Base-by-base conservation (phyloP, 192 early-diverging fungal species). In the Coemansia sp. region DNA sequence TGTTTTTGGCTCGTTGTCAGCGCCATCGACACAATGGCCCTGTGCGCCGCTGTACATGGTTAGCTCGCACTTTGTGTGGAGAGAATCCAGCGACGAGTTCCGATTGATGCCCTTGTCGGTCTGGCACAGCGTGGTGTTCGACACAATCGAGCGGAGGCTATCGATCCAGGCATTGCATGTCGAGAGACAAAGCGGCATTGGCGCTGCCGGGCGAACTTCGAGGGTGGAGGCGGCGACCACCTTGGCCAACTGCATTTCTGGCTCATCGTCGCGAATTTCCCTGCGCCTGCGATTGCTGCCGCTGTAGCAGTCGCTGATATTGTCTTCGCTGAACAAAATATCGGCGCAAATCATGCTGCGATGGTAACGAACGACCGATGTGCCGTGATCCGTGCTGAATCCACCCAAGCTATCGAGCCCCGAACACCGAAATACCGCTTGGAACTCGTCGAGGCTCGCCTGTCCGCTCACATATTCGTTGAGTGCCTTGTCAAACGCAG, bases 291-390 rank as follows among this genome's bases (percentile, higher is more conserved):
- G 57, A 5, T 32, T 71, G 22, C 15, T 56, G 32, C 53, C 65
- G 4, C 71, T 57, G 56, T 83, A 83, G 68, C 80, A 83, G 17
- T 77, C 80, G 49, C 19, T 37, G 24, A 77, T 43, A 59, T 83
- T 83, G 2, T 76, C 65, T 1, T 74, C 68, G 68, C 75, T 73
- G 22, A 71, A 71, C 20, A 83, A 41, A n/a, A 83, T 37, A 27
- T 83, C 74, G 9, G 80, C 75, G 68, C 80, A 83, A 15, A 76
- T 47, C 64, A 83, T 77, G 39, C 80, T 83, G 60, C 80, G 74
- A 45, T 77, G 80, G 57, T 74, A 83, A 14, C 75, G 70, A 36
- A 83, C 67, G 0, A 74, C 75, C 9, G 80, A 69, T 49, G 36
- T 49, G 19, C 80, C 80, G 60, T 77, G 80, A 36, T 83, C 75